These are phyloP conservation scores for Pichia sp. DNA, from an alignment of 1,139 yeast species.

Conservation along the genomic window DNA sequence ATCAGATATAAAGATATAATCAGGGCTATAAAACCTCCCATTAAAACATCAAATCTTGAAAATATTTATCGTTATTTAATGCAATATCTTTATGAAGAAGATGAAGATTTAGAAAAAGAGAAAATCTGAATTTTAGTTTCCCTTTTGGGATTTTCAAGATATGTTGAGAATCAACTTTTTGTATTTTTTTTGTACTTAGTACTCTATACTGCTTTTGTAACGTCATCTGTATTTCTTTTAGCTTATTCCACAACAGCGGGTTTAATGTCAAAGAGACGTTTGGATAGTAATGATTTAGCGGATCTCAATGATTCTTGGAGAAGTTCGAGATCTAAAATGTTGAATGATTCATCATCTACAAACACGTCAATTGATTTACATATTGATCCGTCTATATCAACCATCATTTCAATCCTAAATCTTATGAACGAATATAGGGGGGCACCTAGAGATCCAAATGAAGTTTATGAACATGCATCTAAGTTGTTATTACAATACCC, in stretches of 20 bases:
- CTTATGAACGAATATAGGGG: constrained; percentile 1
- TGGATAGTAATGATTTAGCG: neutral
- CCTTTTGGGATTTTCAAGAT: neutral
- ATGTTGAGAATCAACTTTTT: neutral
- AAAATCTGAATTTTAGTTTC: neutral
- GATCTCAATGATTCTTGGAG: neutral
- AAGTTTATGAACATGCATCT: neutral
- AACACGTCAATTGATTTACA: neutral
- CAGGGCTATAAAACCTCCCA: constrained; percentile 5
- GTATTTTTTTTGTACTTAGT: neutral
- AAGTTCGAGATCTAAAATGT: neutral
- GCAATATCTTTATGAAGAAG: constrained; percentile 7
- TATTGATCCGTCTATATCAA: neutral
- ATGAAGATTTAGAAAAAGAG: neutral
- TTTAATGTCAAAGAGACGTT: constrained; percentile 11
- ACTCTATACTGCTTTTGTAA: neutral
- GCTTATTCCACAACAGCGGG: neutral
- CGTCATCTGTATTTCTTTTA: neutral
- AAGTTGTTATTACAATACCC: neutral
- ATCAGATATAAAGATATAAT: constrained; percentile 3
- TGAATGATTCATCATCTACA: neutral
- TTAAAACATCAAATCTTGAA: constrained; percentile 8
- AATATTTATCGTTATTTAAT: constrained; percentile 9
- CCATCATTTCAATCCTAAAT: neutral
- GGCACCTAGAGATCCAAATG: no score